Evolutionary conservation across 2,329 filamentous ascomycete species (phyloP).

Genomic region (Gyromitra esculenta): DNA sequence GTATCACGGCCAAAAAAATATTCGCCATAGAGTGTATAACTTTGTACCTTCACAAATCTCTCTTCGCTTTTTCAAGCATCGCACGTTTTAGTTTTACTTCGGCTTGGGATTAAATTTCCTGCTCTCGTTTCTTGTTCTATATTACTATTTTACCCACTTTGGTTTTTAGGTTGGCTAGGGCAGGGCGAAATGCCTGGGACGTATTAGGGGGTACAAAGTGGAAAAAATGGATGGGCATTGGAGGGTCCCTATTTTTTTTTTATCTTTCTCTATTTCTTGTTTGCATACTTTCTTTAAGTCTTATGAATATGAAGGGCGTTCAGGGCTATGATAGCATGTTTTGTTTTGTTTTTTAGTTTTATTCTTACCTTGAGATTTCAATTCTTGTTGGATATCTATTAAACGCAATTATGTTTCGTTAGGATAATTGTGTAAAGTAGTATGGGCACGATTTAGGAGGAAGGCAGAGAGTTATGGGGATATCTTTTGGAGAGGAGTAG

Average conservation of each 20-base stretch:
- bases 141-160: neutral
- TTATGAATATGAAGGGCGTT: constrained; percentile 31
- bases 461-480: no score
- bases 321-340: constrained; percentile 16
- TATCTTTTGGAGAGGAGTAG: no score
- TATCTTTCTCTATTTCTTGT: constrained; percentile 21
- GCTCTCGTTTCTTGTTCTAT: neutral
- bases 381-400: constrained; percentile 18
- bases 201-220: neutral
- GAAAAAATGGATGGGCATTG: neutral
- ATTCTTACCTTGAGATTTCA: neutral
- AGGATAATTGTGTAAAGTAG: neutral
- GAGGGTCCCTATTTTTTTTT: constrained; percentile 9
- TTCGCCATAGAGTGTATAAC: constrained; percentile 21
- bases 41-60: constrained; percentile 8
- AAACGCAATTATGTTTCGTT: neutral
- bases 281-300: constrained; percentile 24
- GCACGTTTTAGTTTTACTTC: neutral
- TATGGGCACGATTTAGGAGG: neutral
- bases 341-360: constrained; percentile 7
- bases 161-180: neutral
- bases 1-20: neutral
- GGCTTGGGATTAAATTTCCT: neutral
- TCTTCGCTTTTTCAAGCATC: constrained; percentile 10
- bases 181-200: neutral